Evolutionary conservation across 768 basidiomycete genomes (phyloP), one percentile per base, ranked within the genome.

Genomic region (Boletus vermiculosoides): DNA sequence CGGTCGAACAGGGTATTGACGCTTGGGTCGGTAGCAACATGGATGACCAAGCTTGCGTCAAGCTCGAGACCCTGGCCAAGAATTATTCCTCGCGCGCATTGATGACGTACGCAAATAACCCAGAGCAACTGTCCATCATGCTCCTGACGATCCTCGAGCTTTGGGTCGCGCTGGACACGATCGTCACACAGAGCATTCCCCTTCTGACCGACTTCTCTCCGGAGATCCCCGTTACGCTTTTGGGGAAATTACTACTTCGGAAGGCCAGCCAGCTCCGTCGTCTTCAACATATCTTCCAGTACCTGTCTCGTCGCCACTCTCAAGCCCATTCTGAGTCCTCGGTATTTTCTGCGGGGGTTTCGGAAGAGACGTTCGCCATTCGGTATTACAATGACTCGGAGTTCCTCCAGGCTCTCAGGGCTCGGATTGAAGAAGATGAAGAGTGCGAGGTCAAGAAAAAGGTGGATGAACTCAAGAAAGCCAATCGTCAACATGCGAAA

Each of bases 81-180:
- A 45, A 57, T 5, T 76, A 79, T 42, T 64, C 66, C 1, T 58
- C n/a, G 57, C 41, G 66, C 0, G 73, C 79, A 0, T 25, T 41
- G 33, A 20, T 10, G 0, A 52, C 51, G 2, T 79, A 78, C 46
- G 37, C 50, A 10, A 58, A 58, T 11, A 77, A 72, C 31, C 74
- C 78, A 2, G 78, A 81, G 48, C 61, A 69, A 31, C 41, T 69
- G 5, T 81, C 80, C 0, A 52, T 76, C 2, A 78, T 83, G 73
- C 58, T 83, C 41, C 63, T 83, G 45, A 70, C 68, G 1, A 55
- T 46, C 11, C 23, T 70, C 10, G 76, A 80, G 33, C 69, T 76
- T 30, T 76, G 75, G 76, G 54, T 73, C 11, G 76, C 70, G 0
- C 55, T 77, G 6, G 76, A 76, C 54, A 69, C 58, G 10, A 31